Percentiles rank a stretch among this genome's conserved stretches.
Evolutionary conservation across 148 eudicot genomes (phyloP).

Genomic region (Vaccinium vitisidaea): DNA sequence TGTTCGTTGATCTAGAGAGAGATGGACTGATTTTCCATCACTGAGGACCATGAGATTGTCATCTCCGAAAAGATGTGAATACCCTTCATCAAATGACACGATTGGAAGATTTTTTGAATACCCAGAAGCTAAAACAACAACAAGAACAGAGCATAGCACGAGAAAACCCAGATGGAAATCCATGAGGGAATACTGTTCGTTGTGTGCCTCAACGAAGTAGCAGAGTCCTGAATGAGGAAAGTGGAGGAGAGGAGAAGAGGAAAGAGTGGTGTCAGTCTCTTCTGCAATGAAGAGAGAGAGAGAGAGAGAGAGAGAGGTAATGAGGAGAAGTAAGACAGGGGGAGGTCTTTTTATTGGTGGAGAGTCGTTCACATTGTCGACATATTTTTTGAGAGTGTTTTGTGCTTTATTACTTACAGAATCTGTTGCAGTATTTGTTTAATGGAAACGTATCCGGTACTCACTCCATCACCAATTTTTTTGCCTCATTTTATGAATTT

Average conservation of each 20-base stretch:
- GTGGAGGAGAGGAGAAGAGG: background rate
- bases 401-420: too few relatives aligned
- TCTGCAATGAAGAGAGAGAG: background rate
- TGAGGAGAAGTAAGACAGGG: constrained; percentile 6
- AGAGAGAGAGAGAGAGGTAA: background rate
- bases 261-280: constrained; percentile 18
- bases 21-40: constrained; percentile 88
- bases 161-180: constrained; percentile 22
- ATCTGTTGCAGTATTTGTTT: too few relatives aligned
- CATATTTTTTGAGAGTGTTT: background rate
- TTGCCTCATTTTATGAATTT: too few relatives aligned
- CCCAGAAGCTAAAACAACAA: constrained; percentile 32
- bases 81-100: constrained; percentile 87
- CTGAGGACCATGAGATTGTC: constrained; percentile 70
- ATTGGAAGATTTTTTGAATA: constrained; percentile 49
- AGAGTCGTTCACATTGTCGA: background rate
- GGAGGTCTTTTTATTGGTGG: constrained; percentile 16
- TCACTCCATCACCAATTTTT: too few relatives aligned
- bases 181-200: constrained; percentile 8
- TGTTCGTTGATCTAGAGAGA: constrained; percentile 86
- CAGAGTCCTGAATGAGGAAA: constrained; percentile 1
- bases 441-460: too few relatives aligned
- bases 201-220: background rate
- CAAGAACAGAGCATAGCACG: constrained; percentile 39
- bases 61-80: constrained; percentile 86